Conservation (phyloP, 192 early-diverging fungal genomes). For the Oehlia diaphana region DNA sequence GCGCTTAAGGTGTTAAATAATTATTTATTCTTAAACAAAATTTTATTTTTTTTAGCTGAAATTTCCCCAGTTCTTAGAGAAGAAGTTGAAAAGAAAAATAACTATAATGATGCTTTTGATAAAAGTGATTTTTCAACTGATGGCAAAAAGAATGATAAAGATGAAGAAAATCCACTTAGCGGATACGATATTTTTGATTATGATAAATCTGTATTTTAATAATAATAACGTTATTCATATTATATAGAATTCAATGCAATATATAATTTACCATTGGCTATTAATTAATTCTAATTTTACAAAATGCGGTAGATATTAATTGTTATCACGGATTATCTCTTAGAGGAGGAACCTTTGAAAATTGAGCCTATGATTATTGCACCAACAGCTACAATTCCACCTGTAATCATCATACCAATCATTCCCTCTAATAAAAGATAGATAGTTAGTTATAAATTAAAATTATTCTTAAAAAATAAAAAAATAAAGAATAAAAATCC, state of each 20-base stretch:
- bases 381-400: conserved; percentile 13
- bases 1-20: too few species aligned
- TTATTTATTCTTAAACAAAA: too few species aligned
- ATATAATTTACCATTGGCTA: background rate
- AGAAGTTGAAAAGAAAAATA: background rate
- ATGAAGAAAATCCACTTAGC: background rate
- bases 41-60: background rate
- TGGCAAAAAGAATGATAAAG: background rate
- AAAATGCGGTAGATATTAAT: too few species aligned
- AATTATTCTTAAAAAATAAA: background rate
- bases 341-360: background rate
- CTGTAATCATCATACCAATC: background rate
- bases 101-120: too few species aligned
- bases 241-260: background rate
- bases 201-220: background rate
- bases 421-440: conserved; percentile 10
- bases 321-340: too few species aligned
- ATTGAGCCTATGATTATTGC: background rate
- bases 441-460: background rate
- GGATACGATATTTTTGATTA: background rate
- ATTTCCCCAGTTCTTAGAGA: background rate
- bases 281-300: background rate
- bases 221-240: background rate
- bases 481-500: background rate
- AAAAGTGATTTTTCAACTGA: background rate